A percentile compares a stretch with the other conserved stretches of the same genome.
phyloP scores from a whole-genome alignment of 2,329 filamentous ascomycete genomes.

The Pleoardoris graminearum region DNA sequence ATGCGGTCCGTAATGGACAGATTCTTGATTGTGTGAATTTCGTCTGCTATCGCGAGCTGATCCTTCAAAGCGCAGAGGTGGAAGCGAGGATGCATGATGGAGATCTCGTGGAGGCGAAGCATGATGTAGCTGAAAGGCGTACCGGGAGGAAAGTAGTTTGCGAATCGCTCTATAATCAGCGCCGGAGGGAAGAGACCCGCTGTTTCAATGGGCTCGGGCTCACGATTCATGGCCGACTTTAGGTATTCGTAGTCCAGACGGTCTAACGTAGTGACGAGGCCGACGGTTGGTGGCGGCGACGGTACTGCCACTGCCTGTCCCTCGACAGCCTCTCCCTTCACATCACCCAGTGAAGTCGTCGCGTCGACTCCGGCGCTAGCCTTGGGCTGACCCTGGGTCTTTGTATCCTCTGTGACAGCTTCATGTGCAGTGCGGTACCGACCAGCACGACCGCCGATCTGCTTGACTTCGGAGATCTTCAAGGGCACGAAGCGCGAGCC shows the following conservation, averaged over 20 bases:
- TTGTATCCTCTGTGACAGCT: conserved; percentile 41
- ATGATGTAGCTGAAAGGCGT: conserved; percentile 86
- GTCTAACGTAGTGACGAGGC: conserved; percentile 80
- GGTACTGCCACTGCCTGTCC: conserved; percentile 3
- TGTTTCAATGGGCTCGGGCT: conserved; percentile 67
- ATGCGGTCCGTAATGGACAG: conserved; percentile 76
- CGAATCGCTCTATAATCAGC: conserved; percentile 72
- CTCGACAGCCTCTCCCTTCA: conserved; percentile 7
- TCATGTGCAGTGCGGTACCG: conserved; percentile 76
- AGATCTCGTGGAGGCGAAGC: conserved; percentile 71
- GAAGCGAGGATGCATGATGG: conserved; percentile 66
- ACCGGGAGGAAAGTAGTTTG: conserved; percentile 76
- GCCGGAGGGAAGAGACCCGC: conserved; percentile 78
- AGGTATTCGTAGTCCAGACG: conserved; percentile 68
- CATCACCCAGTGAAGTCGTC: conserved; percentile 26
- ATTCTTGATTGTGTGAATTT: conserved; percentile 69
- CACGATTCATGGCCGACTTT: conserved; percentile 62
- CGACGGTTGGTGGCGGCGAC: conserved; percentile 50
- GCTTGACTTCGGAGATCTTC: conserved; percentile 79
- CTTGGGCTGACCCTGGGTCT: background rate
- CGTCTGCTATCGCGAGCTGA: conserved; percentile 68
- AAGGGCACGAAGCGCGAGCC: conserved; percentile 62
- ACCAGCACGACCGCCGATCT: conserved; percentile 91
- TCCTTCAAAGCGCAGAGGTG: conserved; percentile 69
- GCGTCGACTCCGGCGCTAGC: conserved; percentile 13